Percentiles rank a stretch among this genome's conserved stretches.
Conservation (phyloP, 768 basidiomycete species). For the Panellus pusillus region DNA sequence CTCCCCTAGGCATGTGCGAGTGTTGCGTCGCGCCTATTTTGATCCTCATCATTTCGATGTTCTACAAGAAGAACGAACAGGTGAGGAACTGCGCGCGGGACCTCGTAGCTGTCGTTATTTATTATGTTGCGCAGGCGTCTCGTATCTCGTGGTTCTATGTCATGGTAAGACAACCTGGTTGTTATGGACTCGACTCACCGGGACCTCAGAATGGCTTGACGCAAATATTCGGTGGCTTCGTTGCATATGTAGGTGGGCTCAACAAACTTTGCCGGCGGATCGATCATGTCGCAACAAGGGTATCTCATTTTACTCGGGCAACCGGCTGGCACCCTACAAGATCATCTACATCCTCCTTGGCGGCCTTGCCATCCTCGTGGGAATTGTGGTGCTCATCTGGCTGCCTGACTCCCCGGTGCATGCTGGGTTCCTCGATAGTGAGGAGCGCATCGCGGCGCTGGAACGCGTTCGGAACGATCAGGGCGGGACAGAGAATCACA, state of each 20-base stretch:
- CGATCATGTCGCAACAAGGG: slow-evolving; percentile 36
- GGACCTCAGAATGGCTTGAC: slow-evolving; percentile 54
- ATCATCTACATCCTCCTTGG: slow-evolving; percentile 64
- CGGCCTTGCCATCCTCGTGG: slow-evolving; percentile 59
- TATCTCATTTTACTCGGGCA: slow-evolving; percentile 53
- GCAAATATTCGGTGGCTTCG: slow-evolving; percentile 60
- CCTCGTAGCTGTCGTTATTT: neutral
- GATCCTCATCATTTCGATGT: slow-evolving; percentile 64
- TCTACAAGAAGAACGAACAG: slow-evolving; percentile 70
- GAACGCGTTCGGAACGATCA: slow-evolving; percentile 70
- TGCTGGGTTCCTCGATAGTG: slow-evolving; percentile 52
- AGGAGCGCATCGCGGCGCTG: slow-evolving; percentile 61
- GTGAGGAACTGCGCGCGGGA: slow-evolving; percentile 23
- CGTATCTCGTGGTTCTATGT: slow-evolving; percentile 68
- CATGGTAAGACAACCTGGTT: slow-evolving; percentile 42
- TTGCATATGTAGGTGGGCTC: slow-evolving; percentile 51
- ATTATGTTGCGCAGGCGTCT: slow-evolving; percentile 37
- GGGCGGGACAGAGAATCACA: slow-evolving; percentile 62
- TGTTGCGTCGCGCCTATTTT: slow-evolving; percentile 63
- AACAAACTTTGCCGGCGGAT: neutral
- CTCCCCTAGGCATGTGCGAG: slow-evolving; percentile 59
- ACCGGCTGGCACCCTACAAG: slow-evolving; percentile 53
- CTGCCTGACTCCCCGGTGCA: slow-evolving; percentile 67
- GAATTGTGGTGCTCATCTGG: slow-evolving; percentile 55
- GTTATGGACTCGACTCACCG: neutral